phyloP scores from a whole-genome alignment of 1,139 yeast genomes.

The Candida smagusa region DNA sequence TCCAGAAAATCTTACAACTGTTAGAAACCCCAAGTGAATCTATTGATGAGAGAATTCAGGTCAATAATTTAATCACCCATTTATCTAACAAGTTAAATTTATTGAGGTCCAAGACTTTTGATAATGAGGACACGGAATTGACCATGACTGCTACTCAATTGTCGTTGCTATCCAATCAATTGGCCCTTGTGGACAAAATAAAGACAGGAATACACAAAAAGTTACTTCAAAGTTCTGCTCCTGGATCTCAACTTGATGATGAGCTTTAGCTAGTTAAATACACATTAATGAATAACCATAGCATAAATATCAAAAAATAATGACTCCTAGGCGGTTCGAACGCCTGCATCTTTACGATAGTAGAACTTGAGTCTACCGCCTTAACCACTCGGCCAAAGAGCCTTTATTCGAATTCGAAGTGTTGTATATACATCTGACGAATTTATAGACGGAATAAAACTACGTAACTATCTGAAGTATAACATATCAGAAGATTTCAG shows the following conservation, averaged over 20 bases:
- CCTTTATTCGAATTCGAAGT: too few species aligned
- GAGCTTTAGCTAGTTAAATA: neutral
- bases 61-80: constrained; percentile 24
- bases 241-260: constrained; percentile 2
- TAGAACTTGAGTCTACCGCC: constrained; percentile 6
- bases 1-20: constrained; percentile 18
- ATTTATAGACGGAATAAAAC: too few species aligned
- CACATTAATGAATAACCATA: neutral
- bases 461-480: too few species aligned
- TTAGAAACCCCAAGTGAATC: constrained; percentile 9
- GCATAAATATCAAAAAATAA: neutral
- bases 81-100: constrained; percentile 22
- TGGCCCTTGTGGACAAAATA: constrained; percentile 11
- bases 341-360: constrained; percentile 6
- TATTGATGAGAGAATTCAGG: constrained; percentile 11
- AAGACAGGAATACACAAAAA: constrained; percentile 5
- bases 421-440: too few species aligned
- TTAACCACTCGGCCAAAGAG: constrained; percentile 4
- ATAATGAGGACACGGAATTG: constrained; percentile 1
- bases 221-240: constrained; percentile 4
- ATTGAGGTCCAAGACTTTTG: constrained; percentile 8
- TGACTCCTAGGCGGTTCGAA: constrained; percentile 6
- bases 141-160: constrained; percentile 20
- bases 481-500: too few species aligned
- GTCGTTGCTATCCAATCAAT: constrained; percentile 29